Percentiles rank a stretch among this genome's conserved stretches.
Evolutionary conservation across 768 basidiomycete species (phyloP).

Genomic region (Coprinopsis strossmayeri): DNA sequence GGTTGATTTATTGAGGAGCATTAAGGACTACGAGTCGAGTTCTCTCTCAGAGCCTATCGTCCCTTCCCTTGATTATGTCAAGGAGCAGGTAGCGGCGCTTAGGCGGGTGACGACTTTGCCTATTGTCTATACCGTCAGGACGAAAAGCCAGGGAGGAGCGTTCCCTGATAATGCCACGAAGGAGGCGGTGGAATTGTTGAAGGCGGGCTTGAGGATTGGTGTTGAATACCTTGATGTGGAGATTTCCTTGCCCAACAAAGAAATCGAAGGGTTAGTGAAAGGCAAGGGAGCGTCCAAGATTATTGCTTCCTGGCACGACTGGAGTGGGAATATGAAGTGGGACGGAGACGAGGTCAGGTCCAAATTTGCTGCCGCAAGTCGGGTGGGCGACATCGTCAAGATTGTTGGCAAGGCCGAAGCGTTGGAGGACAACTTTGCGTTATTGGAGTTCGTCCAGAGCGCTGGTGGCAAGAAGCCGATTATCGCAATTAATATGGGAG

Average conservation of each 20-base stretch:
- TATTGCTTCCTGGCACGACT: constrained; percentile 95
- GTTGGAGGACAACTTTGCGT: constrained; percentile 71
- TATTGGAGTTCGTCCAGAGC: constrained; percentile 64
- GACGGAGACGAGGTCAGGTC: constrained; percentile 55
- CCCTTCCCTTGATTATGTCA: constrained; percentile 67
- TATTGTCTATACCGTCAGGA: constrained; percentile 88
- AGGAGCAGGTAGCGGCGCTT: constrained; percentile 72
- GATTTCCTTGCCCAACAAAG: constrained; percentile 60
- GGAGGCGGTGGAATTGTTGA: constrained; percentile 69
- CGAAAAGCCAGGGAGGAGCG: constrained; percentile 82
- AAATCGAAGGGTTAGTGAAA: constrained; percentile 48
- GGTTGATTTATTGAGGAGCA: constrained; percentile 74
- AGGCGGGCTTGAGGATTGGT: constrained; percentile 73
- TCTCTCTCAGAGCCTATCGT: constrained; percentile 48
- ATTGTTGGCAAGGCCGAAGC: constrained; percentile 79
- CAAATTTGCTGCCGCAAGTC: constrained; percentile 60
- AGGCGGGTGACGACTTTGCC: constrained; percentile 76
- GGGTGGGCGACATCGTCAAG: constrained; percentile 86
- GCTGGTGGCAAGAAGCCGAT: constrained; percentile 61
- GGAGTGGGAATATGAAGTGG: constrained; percentile 84
- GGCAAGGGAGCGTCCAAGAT: constrained; percentile 61
- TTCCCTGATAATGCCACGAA: constrained; percentile 76
- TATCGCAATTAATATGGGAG: constrained; percentile 93
- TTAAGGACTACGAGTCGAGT: constrained; percentile 31
- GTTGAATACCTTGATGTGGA: constrained; percentile 95